Evolutionary conservation across 306 rosid species (phyloP).

Genomic region (Abrus precatorius): DNA sequence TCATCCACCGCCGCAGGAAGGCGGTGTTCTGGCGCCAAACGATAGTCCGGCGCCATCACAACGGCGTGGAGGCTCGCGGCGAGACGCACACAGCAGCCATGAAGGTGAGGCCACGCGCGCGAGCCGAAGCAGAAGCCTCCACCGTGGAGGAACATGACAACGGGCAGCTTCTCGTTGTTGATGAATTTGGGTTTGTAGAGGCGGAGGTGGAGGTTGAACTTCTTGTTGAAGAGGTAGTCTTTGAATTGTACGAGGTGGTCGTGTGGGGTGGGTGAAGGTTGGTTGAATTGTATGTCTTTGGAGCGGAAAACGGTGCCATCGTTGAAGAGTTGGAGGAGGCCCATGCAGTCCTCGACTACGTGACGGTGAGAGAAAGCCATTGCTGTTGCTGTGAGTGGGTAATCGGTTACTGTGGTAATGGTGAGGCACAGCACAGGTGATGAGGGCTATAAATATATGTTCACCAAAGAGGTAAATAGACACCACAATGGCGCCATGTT

Average conservation of each 20-base stretch:
- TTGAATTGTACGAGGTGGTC: constrained; percentile 60
- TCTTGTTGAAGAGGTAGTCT: constrained; percentile 57
- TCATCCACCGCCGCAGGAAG: constrained; percentile 80
- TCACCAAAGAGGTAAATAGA: not conserved
- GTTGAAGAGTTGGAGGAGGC: constrained; percentile 71
- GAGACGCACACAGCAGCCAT: constrained; percentile 66
- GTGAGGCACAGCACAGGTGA: not conserved
- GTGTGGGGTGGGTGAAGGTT: constrained; percentile 1
- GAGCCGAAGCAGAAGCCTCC: constrained; percentile 89
- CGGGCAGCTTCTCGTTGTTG: constrained; percentile 44
- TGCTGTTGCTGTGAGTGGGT: not conserved
- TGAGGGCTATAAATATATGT: not conserved
- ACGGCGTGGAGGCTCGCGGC: constrained; percentile 54
- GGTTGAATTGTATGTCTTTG: constrained; percentile 54
- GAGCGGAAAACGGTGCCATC: constrained; percentile 73
- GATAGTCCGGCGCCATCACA: constrained; percentile 68
- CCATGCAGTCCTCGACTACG: constrained; percentile 84
- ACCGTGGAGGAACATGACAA: constrained; percentile 69
- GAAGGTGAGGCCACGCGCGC: constrained; percentile 69
- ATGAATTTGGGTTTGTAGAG: constrained; percentile 60
- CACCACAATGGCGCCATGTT: not conserved
- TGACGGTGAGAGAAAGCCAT: constrained; percentile 72
- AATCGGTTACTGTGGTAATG: not conserved
- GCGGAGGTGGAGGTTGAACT: constrained; percentile 66
- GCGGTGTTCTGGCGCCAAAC: constrained; percentile 76